These are phyloP conservation scores for Hypoxylon lienhwacheense DNA, from an alignment of 495 filamentous ascomycete genomes.

Conservation along the genomic window DNA sequence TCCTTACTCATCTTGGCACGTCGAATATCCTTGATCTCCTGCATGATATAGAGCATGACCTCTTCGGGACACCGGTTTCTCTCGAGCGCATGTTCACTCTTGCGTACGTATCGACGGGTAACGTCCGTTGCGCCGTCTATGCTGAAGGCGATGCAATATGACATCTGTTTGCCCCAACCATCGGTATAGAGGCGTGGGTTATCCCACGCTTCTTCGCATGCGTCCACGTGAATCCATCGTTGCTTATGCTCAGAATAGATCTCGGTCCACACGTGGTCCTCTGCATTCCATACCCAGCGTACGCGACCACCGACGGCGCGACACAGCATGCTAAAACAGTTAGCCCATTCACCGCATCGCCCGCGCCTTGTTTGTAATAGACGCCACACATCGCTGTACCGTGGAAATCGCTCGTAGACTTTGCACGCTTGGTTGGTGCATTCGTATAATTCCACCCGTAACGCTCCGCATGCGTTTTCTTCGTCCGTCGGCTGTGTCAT, in stretches of 20 bases:
- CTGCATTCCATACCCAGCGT: conserved; percentile 97
- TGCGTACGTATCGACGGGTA: conserved; percentile 91
- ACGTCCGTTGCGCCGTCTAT: conserved; percentile 95
- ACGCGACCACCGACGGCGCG: conserved; percentile 87
- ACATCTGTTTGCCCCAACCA: conserved; percentile 92
- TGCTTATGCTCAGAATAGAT: conserved; percentile 92
- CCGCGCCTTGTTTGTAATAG: conserved; percentile 82
- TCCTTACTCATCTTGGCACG: conserved; percentile 78
- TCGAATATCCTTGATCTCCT: conserved; percentile 83
- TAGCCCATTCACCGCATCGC: conserved; percentile 93
- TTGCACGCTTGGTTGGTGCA: conserved; percentile 74
- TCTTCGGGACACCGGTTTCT: conserved; percentile 80
- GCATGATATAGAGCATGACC: conserved; percentile 81
- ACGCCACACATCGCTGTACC: conserved; percentile 95
- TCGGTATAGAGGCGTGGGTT: conserved; percentile 90
- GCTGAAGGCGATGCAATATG: conserved; percentile 96
- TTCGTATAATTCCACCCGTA: conserved; percentile 84
- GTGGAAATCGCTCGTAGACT: conserved; percentile 83
- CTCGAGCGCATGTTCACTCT: conserved; percentile 68
- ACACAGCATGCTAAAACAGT: conserved; percentile 99
- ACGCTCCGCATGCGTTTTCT: conserved; percentile 82
- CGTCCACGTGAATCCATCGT: conserved; percentile 96
- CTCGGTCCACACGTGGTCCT: conserved; percentile 98
- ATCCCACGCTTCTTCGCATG: conserved; percentile 94
- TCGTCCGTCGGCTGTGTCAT: conserved; percentile 83